Base-by-base conservation (phyloP, 306 rosid species). In the Rosa multiflora region DNA sequence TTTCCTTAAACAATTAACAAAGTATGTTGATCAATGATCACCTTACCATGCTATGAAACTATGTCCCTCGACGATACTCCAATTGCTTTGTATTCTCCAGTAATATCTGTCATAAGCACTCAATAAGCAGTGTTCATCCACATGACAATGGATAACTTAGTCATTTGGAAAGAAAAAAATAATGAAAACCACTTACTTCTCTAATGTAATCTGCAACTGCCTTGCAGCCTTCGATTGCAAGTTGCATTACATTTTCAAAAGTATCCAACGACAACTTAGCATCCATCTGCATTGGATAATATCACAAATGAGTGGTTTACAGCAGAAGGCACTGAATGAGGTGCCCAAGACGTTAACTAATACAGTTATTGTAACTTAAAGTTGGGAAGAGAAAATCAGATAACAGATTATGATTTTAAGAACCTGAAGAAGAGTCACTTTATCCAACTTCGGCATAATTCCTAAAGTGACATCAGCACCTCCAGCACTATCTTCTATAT, bases 401-500 rank as follows among this genome's bases (percentile, higher is more conserved):
- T n/a, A 20, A 51, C 55, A 21, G 6, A 39, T 26, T 42, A n/a
- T 8, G 61, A 13, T 61, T 73, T 73, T 64, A 51, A 68, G 42
- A 77, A 90, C 97, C 97, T 94, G 97, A 71, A 94, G 94, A 76
- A 94, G 92, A 63, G 97, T 91, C 70, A 94, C 91, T 88, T 89
- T 92, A 75, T 94, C 97, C 83, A 89, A 70, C 89, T 92, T 91
- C 8, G 94, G 97, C 55, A 94, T 87, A 85, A 88, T 83, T 67
- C 97, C 98, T 10, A 92, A 84, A 23, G 97, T 92, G 81, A 94
- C 97, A 89, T 94, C 97, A 82, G 98, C 87, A 67, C 97, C 98
- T 66, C 98, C 97, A 75, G 97, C 97, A 89, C 98, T 94, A 75
- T 94, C 97, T 85, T 94, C 98, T 14, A 88, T 91, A 72, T 94